Conservation (phyloP, 148 eudicot species). For the Camellia lanceoleosa region DNA sequence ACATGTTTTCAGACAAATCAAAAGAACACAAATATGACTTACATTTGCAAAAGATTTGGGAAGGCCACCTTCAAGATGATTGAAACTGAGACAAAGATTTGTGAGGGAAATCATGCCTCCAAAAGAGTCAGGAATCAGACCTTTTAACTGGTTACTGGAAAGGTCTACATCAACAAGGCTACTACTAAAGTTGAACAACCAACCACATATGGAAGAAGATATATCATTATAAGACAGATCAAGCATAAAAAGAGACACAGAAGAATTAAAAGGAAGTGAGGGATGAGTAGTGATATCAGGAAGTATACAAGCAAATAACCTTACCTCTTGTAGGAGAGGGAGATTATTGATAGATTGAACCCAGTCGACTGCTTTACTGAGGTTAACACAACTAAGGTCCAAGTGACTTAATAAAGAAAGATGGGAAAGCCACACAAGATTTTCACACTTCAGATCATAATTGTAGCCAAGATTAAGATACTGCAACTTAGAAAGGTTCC, state of each 20-base stretch:
- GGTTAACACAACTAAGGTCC: neutral
- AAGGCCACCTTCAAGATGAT: slow-evolving; percentile 8
- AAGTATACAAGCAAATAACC: neutral
- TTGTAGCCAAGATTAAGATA: neutral
- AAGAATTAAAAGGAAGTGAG: slow-evolving; percentile 7
- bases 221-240: slow-evolving; percentile 8
- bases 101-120: too few species aligned
- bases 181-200: too few species aligned
- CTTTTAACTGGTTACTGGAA: too few species aligned
- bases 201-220: neutral
- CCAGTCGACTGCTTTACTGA: too few species aligned
- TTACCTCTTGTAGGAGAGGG: neutral
- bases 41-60: neutral
- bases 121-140: neutral
- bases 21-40: neutral
- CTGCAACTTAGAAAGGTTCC: too few species aligned
- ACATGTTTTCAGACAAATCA: neutral
- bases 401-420: neutral
- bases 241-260: neutral
- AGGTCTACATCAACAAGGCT: too few species aligned
- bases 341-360: neutral
- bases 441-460: too few species aligned
- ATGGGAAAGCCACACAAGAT: neutral
- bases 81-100: neutral
- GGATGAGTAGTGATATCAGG: neutral